A percentile compares a stretch with the other conserved stretches of the same genome.
These are phyloP conservation scores for Geoglossum cookeanum DNA, from an alignment of 2,329 filamentous ascomycete species.

Conservation along the genomic window DNA sequence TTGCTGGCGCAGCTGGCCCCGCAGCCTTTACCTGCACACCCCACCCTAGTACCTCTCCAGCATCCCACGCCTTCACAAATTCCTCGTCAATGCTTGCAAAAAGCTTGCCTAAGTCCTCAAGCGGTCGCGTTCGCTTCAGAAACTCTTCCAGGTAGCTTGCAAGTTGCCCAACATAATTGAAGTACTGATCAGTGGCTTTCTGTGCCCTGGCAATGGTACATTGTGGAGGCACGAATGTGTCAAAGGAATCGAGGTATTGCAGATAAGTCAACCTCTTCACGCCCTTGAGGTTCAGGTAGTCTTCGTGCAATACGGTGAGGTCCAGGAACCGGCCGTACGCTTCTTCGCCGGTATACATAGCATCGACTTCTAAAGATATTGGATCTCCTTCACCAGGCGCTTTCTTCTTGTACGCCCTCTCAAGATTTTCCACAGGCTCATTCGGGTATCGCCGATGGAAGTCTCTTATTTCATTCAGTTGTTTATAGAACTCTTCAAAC, in stretches of 20 bases:
- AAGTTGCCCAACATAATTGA: slow-evolving; percentile 67
- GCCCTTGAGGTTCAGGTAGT: slow-evolving; percentile 74
- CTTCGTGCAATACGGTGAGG: slow-evolving; percentile 63
- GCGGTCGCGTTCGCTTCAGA: slow-evolving; percentile 61
- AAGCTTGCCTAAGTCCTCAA: slow-evolving; percentile 70
- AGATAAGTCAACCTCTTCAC: slow-evolving; percentile 75
- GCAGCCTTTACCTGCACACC: slow-evolving; percentile 29
- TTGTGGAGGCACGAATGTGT: slow-evolving; percentile 59
- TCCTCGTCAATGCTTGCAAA: slow-evolving; percentile 61
- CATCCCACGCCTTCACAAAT: slow-evolving; percentile 67
- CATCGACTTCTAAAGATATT: slow-evolving; percentile 53
- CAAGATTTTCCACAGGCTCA: slow-evolving; percentile 86
- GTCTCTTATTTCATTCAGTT: slow-evolving; percentile 60
- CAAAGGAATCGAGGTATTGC: slow-evolving; percentile 83
- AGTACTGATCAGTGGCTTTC: slow-evolving; percentile 85
- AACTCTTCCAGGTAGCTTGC: slow-evolving; percentile 75
- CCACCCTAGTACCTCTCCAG: slow-evolving; percentile 67
- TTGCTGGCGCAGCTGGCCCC: slow-evolving; percentile 22
- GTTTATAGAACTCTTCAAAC: slow-evolving; percentile 80
- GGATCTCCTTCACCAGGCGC: slow-evolving; percentile 44
- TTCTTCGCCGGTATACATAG: slow-evolving; percentile 91
- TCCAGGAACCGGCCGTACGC: slow-evolving; percentile 86
- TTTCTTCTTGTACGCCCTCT: slow-evolving; percentile 69
- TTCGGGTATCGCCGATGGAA: slow-evolving; percentile 87
- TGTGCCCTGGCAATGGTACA: slow-evolving; percentile 58